Conservation (phyloP, 805 yeast species). For the Ogataea glucozyma region DNA sequence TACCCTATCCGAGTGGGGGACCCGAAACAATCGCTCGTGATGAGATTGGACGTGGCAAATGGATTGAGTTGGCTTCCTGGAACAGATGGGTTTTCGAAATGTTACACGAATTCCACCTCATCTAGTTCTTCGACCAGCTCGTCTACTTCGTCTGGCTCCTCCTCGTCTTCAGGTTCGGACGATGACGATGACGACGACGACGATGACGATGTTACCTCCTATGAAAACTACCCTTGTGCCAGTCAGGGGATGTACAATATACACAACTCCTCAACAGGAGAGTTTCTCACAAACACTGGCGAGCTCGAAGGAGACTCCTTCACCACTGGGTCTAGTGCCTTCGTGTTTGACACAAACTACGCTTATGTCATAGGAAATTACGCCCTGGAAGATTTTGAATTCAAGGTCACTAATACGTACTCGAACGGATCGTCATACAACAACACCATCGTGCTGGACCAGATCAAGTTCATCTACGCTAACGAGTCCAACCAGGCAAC, state of each 20-base stretch:
- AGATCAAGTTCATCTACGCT: conserved; percentile 39
- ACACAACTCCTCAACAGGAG: conserved; percentile 23
- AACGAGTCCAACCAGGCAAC: conserved; percentile 38
- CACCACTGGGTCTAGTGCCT: too few relatives aligned
- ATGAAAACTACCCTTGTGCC: conserved; percentile 30
- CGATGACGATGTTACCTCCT: too few relatives aligned
- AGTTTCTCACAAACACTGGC: conserved; percentile 10
- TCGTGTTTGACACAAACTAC: conserved; percentile 22
- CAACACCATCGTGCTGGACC: conserved; percentile 21
- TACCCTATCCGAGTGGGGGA: conserved; percentile 28
- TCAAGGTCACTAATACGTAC: conserved; percentile 11
- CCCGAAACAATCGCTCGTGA: conserved; percentile 24
- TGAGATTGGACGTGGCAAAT: conserved; percentile 34
- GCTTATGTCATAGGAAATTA: conserved; percentile 28
- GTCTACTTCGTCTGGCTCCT: conserved; percentile 3
- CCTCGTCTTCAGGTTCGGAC: not conserved
- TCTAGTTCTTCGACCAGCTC: conserved; percentile 1
- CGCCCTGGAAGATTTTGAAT: conserved; percentile 28
- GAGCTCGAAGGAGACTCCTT: not conserved
- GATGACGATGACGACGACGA: too few relatives aligned
- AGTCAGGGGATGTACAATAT: conserved; percentile 27
- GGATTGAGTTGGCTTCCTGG: conserved; percentile 35
- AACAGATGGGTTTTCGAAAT: conserved; percentile 21
- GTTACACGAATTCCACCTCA: conserved; percentile 14
- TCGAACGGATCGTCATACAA: conserved; percentile 11